Evolutionary conservation across 352 stramenopile species (phyloP), one percentile per base, ranked within the genome.

Genomic region (Vaucheria bursata): DNA sequence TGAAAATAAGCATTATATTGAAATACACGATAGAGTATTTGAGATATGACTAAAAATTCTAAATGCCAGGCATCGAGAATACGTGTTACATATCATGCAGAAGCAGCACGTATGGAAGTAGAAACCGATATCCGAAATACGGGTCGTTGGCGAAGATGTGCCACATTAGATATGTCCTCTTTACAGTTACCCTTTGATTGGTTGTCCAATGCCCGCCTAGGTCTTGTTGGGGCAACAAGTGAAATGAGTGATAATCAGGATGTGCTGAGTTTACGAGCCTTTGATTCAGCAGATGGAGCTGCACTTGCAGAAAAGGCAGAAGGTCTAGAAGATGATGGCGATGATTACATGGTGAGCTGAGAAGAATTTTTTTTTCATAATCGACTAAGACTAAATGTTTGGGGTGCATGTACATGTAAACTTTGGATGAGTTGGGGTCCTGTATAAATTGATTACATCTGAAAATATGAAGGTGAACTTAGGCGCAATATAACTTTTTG

Each of bases 181-280:
- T 29, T 65, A 32, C 69, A 71, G 31, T 70, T 81, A 70, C 76
- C 76, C 0, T 18, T 38, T 0, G 71, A 71, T 1, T 81, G 76
- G 76, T 25, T 53, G 8, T n/a, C 6, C 0, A 78, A 37, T 71
- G 68, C 71, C 0, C 52, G 77, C 76, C 34, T 81, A 0, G 76
- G 76, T 12, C 34, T 81, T 33, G 65, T 81, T 40, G 76, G 49
- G 7, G n/a, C 38, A 32, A 81, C 76, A 36, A 66, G 69, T 5
- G 71, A 67, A 73, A 45, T 71, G 12, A 66, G 49, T n/a, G 71
- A 77, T 68, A 74, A 74, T 68, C 74, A 84, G 52, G 69, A 84
- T 45, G 35, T 84, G 36, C 53, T 83, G 0, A 80, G 79, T 38
- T 64, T 82, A 7, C 39, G 75, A 69, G 25, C 83, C 32, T 84